Conservation (phyloP, 106 monocot genomes). For the Vanilla planifolia region DNA sequence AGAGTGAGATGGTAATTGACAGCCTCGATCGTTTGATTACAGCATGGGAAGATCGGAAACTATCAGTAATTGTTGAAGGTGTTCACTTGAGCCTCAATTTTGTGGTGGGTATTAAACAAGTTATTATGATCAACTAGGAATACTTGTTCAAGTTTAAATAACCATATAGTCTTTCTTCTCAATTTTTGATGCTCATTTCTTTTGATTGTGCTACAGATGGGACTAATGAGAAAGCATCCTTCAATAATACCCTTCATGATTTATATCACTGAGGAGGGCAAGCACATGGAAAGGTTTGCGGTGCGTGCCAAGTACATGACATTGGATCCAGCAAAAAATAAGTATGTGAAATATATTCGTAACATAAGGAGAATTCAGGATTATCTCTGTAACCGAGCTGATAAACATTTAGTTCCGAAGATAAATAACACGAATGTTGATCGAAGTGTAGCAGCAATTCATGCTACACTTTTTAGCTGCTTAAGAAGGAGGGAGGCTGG, state of each 20-base stretch:
- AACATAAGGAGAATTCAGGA: slow-evolving; percentile 84
- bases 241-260: slow-evolving; percentile 84
- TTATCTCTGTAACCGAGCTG: slow-evolving; percentile 46
- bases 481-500: slow-evolving; percentile 35
- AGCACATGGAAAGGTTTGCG: slow-evolving; percentile 82
- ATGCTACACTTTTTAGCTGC: slow-evolving; percentile 51
- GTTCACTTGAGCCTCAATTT: slow-evolving; percentile 98
- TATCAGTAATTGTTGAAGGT: slow-evolving; percentile 95
- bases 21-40: slow-evolving; percentile 91
- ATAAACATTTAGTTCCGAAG: slow-evolving; percentile 50
- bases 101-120: slow-evolving; percentile 62
- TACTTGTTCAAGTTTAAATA: no score
- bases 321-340: slow-evolving; percentile 72
- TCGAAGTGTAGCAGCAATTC: slow-evolving; percentile 37
- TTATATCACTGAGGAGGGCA: slow-evolving; percentile 71
- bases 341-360: slow-evolving; percentile 74
- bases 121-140: no score
- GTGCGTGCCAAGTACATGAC: slow-evolving; percentile 94
- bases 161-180: no score
- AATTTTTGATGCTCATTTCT: neutral
- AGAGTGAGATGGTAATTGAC: slow-evolving; percentile 98
- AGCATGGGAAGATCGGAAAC: slow-evolving; percentile 90
- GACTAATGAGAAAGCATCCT: slow-evolving; percentile 86
- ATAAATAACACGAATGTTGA: slow-evolving; percentile 32
- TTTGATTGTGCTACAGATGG: slow-evolving; percentile 45